Base-by-base conservation (phyloP, 2,329 filamentous ascomycete genomes). In the Aspergillus sp. region DNA sequence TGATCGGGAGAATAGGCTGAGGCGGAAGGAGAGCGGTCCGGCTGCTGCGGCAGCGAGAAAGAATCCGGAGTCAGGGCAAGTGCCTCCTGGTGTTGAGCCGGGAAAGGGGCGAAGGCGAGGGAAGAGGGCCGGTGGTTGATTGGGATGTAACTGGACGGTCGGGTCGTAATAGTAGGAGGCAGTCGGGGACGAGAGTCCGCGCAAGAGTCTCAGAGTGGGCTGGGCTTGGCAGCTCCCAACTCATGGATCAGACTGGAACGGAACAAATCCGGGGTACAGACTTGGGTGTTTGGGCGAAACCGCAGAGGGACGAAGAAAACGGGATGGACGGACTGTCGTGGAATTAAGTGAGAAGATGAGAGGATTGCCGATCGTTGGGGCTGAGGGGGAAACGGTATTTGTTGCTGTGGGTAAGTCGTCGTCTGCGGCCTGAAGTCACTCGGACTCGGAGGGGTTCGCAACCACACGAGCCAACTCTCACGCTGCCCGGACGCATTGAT, bases 31-130 rank as follows among this genome's bases (percentile, higher is more conserved):
- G 18, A 39, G 53, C 38, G 42, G 44, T 53, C 48, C 56, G 48
- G 60, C 53, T 58, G 58, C 56, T 53, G 47, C 55, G 51, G 60
- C 59, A 61, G 59, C 56, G 62, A 48, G 20, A 32, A 48, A 43
- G 48, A 47, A 26, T 45, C 26, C 13, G 30, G 34, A 24, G 47
- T 42, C 39, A 36, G 42, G 24, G 4, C 18, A 34, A 12, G 22
- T 8, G 17, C 26, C n/a, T 24, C 17, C 15, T 15, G 22, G n/a
- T 13, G 17, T 20, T 30, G 42, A 22, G 42, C 13, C 18, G 30
- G 17, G 32, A 34, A 34, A 41, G 18, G 17, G 43, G 22, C n/a
- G n/a, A 41, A 34, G 17, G 49, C 24, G 48, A 12, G 38, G 22
- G 9, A 48, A 38, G n/a, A 48, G 30, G 39, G 20, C 48, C 38